Evolutionary conservation across 352 stramenopile species (phyloP).

Genomic region (Phytopythium aichiense): DNA sequence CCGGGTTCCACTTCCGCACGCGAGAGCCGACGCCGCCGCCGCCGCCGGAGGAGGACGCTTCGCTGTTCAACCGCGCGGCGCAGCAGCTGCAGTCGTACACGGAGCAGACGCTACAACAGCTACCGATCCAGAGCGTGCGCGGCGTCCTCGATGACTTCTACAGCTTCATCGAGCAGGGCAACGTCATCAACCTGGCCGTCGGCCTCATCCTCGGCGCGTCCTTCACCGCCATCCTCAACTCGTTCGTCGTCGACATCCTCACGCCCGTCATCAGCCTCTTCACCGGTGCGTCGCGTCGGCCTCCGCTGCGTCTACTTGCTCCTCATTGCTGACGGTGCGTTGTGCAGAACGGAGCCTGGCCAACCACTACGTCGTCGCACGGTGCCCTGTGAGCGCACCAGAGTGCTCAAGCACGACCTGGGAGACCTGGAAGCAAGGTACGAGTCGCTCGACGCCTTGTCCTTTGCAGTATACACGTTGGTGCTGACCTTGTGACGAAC

Average conservation of each 20-base stretch:
- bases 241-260: constrained; percentile 64
- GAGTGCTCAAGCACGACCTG: constrained; percentile 46
- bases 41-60: constrained; percentile 14
- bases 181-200: constrained; percentile 70
- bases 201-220: constrained; percentile 63
- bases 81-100: constrained; percentile 16
- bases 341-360: constrained; percentile 45
- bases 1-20: constrained; percentile 1
- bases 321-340: neutral
- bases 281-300: constrained; percentile 22
- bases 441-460: neutral
- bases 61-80: constrained; percentile 16
- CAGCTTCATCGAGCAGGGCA: constrained; percentile 71
- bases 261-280: constrained; percentile 68
- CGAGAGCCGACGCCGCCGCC: constrained; percentile 12
- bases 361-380: constrained; percentile 58
- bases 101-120: neutral
- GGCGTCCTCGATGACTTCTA: constrained; percentile 52
- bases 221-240: constrained; percentile 70
- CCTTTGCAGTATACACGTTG: neutral
- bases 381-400: constrained; percentile 29
- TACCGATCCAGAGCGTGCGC: constrained; percentile 30
- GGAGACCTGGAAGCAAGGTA: constrained; percentile 65
- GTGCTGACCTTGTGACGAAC: neutral
- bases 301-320: neutral